These are phyloP conservation scores for Microdochium bolleyi DNA, from an alignment of 2,329 filamentous ascomycete species.

Conservation along the genomic window DNA sequence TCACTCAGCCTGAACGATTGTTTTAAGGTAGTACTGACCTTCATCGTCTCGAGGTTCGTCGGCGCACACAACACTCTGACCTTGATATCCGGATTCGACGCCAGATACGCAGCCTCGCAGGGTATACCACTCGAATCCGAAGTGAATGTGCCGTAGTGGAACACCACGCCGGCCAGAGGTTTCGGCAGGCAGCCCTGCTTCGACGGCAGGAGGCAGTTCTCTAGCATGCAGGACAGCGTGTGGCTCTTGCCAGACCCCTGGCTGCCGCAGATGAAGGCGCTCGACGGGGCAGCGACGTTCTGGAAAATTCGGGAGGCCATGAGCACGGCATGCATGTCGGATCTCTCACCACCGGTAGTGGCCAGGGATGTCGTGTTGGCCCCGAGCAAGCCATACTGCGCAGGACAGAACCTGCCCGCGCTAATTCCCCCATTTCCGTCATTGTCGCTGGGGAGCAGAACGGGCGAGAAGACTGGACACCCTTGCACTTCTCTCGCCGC, in stretches of 20 bases:
- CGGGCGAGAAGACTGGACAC: not conserved
- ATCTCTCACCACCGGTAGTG: not conserved
- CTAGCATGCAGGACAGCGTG: constrained; percentile 45
- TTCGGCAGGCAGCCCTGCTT: constrained; percentile 34
- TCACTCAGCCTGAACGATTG: too few relatives aligned
- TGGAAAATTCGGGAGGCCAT: constrained; percentile 29
- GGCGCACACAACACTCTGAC: constrained; percentile 48
- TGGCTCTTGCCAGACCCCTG: constrained; percentile 60
- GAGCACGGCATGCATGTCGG: not conserved
- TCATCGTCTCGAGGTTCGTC: constrained; percentile 37
- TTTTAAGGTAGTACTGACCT: constrained; percentile 16
- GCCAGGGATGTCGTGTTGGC: not conserved
- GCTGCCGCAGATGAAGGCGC: constrained; percentile 57
- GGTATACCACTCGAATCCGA: constrained; percentile 38
- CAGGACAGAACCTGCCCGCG: not conserved
- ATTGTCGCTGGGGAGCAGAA: not conserved
- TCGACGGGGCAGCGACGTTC: constrained; percentile 43
- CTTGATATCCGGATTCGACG: constrained; percentile 29
- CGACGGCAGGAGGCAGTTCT: constrained; percentile 46
- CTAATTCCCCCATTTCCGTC: not conserved
- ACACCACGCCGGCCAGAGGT: constrained; percentile 52
- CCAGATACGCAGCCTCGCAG: constrained; percentile 53
- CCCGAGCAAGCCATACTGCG: not conserved
- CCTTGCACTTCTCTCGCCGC: not conserved
- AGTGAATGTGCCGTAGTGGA: constrained; percentile 54